Evolutionary conservation across 2,329 filamentous ascomycete genomes (phyloP).

Genomic region (Xenoacremonium recifei): DNA sequence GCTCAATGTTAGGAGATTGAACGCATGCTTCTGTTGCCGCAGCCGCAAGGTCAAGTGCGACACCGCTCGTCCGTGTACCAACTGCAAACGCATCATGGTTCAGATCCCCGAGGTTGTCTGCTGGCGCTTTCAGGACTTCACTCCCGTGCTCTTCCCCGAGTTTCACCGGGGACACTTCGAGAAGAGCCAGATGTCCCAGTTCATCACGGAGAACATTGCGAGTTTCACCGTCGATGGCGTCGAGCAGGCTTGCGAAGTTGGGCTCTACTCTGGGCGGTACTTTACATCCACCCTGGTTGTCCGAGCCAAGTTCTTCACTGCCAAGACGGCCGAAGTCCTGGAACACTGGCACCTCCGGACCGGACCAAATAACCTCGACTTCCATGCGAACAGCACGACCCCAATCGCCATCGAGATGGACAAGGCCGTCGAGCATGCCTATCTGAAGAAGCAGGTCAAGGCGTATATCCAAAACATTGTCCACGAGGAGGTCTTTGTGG

Average conservation of each 20-base stretch:
- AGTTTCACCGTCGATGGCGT: conserved; percentile 41
- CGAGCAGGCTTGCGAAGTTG: conserved; percentile 41
- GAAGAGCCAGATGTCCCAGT: conserved; percentile 48
- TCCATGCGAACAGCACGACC: conserved; percentile 42
- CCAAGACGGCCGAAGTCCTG: conserved; percentile 45
- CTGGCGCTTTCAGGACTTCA: conserved; percentile 59
- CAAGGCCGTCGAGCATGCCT: conserved; percentile 40
- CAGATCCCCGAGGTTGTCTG: conserved; percentile 54
- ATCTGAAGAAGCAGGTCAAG: conserved; percentile 44
- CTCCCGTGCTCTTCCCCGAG: conserved; percentile 49
- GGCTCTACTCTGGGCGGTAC: conserved; percentile 46
- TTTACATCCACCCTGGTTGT: conserved; percentile 47
- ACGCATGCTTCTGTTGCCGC: conserved; percentile 60
- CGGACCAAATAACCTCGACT: conserved; percentile 35
- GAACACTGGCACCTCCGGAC: conserved; percentile 50
- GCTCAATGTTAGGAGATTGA: conserved; percentile 51
- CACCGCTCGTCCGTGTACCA: conserved; percentile 54
- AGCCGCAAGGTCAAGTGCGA: conserved; percentile 60
- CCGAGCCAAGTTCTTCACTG: conserved; percentile 51
- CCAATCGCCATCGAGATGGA: conserved; percentile 51
- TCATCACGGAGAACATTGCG: conserved; percentile 49
- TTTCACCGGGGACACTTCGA: conserved; percentile 51
- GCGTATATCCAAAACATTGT: conserved; percentile 50
- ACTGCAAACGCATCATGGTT: conserved; percentile 51
- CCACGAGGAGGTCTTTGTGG: conserved; percentile 46